Conservation (phyloP, 345 rosid genomes). For the Stellera chamaejasme region DNA sequence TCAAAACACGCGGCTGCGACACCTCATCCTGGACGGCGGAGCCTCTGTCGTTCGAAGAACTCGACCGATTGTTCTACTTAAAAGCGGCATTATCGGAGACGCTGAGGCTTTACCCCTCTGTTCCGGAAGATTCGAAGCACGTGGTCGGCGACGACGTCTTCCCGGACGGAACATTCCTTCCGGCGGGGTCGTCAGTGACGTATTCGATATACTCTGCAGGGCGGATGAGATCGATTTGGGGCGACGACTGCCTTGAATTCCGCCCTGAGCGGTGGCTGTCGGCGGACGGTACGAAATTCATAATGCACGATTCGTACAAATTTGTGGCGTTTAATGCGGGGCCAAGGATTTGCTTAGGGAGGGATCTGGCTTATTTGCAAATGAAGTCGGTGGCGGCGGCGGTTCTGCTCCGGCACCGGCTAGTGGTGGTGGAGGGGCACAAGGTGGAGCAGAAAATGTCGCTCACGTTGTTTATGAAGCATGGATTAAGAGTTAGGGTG, state of each 20-base stretch:
- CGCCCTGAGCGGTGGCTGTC: conserved; percentile 91
- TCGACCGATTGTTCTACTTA: conserved; percentile 60
- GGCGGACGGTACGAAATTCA: conserved; percentile 34
- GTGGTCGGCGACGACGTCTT: conserved; percentile 64
- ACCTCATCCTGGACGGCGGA: conserved; percentile 56
- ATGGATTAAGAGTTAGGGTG: conserved; percentile 68
- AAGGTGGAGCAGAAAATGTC: conserved; percentile 98
- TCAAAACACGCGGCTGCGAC: conserved; percentile 64
- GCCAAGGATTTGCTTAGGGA: conserved; percentile 81
- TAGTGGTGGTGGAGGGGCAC: conserved; percentile 62
- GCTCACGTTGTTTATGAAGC: conserved; percentile 78
- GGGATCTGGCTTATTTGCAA: conserved; percentile 76
- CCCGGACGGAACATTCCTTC: conserved; percentile 87
- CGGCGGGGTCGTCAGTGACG: conserved; percentile 85
- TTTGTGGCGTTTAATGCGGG: conserved; percentile 96
- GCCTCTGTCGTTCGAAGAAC: conserved; percentile 67
- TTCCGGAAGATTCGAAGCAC: conserved; percentile 85
- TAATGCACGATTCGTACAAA: conserved; percentile 58
- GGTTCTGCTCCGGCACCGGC: conserved; percentile 54
- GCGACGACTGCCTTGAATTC: conserved; percentile 79
- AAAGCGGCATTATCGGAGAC: conserved; percentile 91
- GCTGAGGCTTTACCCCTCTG: conserved; percentile 80
- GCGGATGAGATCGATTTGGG: conserved; percentile 86
- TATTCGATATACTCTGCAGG: conserved; percentile 88
- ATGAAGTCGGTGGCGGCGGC: conserved; percentile 93